phyloP scores from a whole-genome alignment of 1,139 yeast genomes.

The Lodderomyces parapsilosis region DNA sequence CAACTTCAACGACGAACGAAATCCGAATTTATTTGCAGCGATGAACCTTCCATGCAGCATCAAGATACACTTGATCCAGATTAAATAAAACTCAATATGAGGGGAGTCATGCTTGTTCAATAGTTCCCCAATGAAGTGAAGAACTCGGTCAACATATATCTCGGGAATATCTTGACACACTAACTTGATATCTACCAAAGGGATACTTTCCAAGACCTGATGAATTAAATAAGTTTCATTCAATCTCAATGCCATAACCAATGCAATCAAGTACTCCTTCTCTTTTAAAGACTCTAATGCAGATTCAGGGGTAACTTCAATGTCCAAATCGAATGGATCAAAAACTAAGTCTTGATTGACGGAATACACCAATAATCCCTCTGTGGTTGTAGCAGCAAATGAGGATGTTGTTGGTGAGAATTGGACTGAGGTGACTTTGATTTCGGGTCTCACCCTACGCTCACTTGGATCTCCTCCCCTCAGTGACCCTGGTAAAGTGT shows the following conservation, averaged over 20 bases:
- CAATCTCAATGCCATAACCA: slow-evolving; percentile 91
- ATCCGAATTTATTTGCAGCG: slow-evolving; percentile 59
- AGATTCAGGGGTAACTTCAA: slow-evolving; percentile 85
- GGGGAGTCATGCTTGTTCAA: slow-evolving; percentile 62
- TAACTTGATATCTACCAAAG: slow-evolving; percentile 66
- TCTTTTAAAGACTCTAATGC: slow-evolving; percentile 63
- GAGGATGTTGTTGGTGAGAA: slow-evolving; percentile 91
- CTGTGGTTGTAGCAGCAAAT: slow-evolving; percentile 95
- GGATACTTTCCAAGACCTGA: slow-evolving; percentile 73
- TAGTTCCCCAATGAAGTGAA: slow-evolving; percentile 69
- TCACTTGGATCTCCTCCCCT: slow-evolving; percentile 90
- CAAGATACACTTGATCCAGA: slow-evolving; percentile 75
- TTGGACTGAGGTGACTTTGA: slow-evolving; percentile 71
- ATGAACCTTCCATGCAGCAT: slow-evolving; percentile 78
- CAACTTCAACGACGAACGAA: slow-evolving; percentile 65
- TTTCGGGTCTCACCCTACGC: slow-evolving; percentile 74
- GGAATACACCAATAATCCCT: slow-evolving; percentile 82
- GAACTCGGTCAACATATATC: slow-evolving; percentile 67
- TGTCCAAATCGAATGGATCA: slow-evolving; percentile 94
- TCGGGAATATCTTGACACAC: slow-evolving; percentile 69
- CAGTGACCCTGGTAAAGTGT: slow-evolving; percentile 80
- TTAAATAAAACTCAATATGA: slow-evolving; percentile 78
- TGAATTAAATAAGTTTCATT: slow-evolving; percentile 78
- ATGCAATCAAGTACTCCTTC: slow-evolving; percentile 73
- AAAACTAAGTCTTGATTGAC: slow-evolving; percentile 73